Conservation (phyloP, 2,329 filamentous ascomycete species). For the Botrytis pseudocinerea region DNA sequence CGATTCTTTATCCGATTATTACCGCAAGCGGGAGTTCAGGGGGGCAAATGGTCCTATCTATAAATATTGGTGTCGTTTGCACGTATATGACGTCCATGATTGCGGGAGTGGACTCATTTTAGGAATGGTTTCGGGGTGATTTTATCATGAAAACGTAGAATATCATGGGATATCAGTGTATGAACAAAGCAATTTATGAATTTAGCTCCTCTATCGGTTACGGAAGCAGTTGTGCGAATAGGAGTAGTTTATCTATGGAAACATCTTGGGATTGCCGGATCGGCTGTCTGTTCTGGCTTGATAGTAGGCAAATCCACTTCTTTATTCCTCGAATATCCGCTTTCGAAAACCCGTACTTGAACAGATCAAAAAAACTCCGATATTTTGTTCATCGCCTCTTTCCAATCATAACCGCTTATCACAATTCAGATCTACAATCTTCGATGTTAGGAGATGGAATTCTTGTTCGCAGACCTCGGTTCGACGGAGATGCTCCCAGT, state of each 20-base stretch:
- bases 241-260: background rate
- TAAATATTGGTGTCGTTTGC: background rate
- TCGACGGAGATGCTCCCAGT: background rate
- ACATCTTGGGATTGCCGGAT: background rate
- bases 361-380: background rate
- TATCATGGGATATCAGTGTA: background rate
- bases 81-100: background rate
- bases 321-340: constrained; percentile 7
- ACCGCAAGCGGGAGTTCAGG: constrained; percentile 3
- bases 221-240: background rate
- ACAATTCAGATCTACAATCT: background rate
- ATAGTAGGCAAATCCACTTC: background rate
- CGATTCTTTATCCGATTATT: constrained; percentile 10
- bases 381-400: background rate
- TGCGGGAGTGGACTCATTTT: background rate
- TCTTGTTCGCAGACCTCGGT: constrained; percentile 3
- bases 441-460: background rate
- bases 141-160: background rate
- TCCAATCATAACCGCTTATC: background rate
- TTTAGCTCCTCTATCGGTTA: background rate
- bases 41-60: background rate
- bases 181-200: constrained; percentile 10
- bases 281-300: background rate
- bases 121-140: background rate
- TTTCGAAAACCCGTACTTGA: background rate